Evolutionary conservation across 2,329 filamentous ascomycete species (phyloP).

Genomic region (Fusarium sarcochroum): DNA sequence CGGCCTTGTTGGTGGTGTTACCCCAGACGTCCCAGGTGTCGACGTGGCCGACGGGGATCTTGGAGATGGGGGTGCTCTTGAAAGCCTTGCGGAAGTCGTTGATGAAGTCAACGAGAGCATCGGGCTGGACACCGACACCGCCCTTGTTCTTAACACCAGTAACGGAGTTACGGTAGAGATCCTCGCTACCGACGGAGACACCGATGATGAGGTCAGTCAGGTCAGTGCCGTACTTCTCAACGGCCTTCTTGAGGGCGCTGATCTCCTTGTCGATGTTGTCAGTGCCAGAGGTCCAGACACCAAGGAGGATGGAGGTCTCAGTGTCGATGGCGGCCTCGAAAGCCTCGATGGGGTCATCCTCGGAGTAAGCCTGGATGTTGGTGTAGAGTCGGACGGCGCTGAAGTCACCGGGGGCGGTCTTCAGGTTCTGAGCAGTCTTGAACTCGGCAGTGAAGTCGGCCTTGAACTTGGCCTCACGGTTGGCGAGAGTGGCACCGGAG

Average conservation of each 20-base stretch:
- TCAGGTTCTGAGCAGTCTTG: conserved; percentile 54
- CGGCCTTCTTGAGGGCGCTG: conserved; percentile 69
- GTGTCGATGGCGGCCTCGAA: conserved; percentile 78
- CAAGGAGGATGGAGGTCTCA: conserved; percentile 73
- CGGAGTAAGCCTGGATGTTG: conserved; percentile 74
- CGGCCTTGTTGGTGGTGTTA: conserved; percentile 70
- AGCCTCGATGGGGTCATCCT: conserved; percentile 84
- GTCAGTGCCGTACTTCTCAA: conserved; percentile 65
- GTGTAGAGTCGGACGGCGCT: conserved; percentile 76
- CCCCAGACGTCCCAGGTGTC: conserved; percentile 77
- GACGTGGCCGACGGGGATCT: conserved; percentile 73
- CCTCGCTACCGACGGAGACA: conserved; percentile 76
- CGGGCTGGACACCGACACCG: conserved; percentile 71
- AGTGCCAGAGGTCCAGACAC: conserved; percentile 72
- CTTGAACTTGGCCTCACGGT: conserved; percentile 67
- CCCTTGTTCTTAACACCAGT: conserved; percentile 75
- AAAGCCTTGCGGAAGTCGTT: conserved; percentile 73
- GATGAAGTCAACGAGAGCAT: conserved; percentile 76
- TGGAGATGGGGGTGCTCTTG: conserved; percentile 58
- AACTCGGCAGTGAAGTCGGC: conserved; percentile 64
- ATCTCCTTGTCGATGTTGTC: conserved; percentile 72
- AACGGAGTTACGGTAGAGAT: conserved; percentile 73
- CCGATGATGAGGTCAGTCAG: conserved; percentile 72
- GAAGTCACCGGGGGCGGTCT: conserved; percentile 65
- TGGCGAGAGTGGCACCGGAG: conserved; percentile 62